Base-by-base conservation (phyloP, 768 basidiomycete species). In the Suillus sp. region DNA sequence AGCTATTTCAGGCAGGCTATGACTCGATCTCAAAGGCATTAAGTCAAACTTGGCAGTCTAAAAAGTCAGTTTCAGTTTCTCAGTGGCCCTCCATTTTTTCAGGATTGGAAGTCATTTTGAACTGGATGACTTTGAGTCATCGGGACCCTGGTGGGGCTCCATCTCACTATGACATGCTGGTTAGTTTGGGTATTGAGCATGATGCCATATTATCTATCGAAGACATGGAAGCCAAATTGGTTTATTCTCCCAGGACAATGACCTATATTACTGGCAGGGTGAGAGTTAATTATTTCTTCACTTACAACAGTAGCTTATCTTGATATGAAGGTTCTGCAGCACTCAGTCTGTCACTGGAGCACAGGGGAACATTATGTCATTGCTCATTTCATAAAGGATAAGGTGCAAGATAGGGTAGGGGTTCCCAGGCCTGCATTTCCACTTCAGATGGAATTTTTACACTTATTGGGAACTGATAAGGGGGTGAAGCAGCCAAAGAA, bases 21-120 rank as follows among this genome's bases (percentile, higher is more conserved):
- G 37, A n/a, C n/a, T n/a, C 37, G 14, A 37, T 37, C 37, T 37
- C 11, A 4, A 13, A 37, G 34, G 45, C 22, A 22, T 11, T 11
- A 10, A 22, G n/a, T n/a, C n/a, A 47, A 47, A 47, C 45, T 47
- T 0, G 10, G 20, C n/a, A n/a, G 9, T 8, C n/a, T 10, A 11
- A n/a, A 47, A 47, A 22, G 10, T 22, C n/a, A 4, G 45, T 47
- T 47, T 5, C 45, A 5, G 11, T 40, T 30, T 16, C 5, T 54
- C 50, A 30, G 7, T 63, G 62, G 62, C 45, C 56, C 14, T 63
- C 62, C 32, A 35, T 47, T 47, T 63, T 47, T 53, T 50, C 56
- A 3, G 62, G 22, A 20, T 48, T 59, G 4, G 62, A 63, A 22
- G 8, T 63, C 13, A 63, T 63, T 48, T 14, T 35, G n/a, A 63